Evolutionary conservation across 108 stramenopile species (phyloP), one percentile per base, ranked within the genome.

Genomic region (Cyclostephanos invisitatus): DNA sequence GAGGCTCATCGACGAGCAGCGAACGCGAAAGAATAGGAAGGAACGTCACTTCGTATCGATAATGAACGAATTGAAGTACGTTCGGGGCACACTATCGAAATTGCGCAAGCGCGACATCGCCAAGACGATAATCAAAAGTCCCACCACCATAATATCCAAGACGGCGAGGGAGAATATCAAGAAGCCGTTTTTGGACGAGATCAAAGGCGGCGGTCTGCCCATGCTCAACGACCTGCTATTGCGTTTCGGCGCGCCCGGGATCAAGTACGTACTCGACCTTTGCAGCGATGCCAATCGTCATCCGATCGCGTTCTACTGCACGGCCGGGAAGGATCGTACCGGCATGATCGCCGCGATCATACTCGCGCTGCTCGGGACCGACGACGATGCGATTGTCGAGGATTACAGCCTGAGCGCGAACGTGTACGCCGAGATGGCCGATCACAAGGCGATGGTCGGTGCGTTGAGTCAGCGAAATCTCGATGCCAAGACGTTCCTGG

Each of bases 1-100:
- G 2, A 80, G 69, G 57, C 57, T 80, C 11, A 24, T 80, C 51
- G 55, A 80, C 36, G 78, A 68, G 20, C 73, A 62, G 48, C 42
- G 67, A 4, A 44, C 72, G 36, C 61, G 78, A 28, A 49, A 53
- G n/a, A 74, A 77, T 54, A 81, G 95, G 24, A 93, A 91, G 61
- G 95, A 96, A 73, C 83, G 95, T n/a, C 91, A 93, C 73, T 96
- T 96, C 76, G 95, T 96, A 0, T 87, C 87, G 20, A 68, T 96
- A 37, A 96, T 96, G 95, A 93, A 96, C 61, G 95, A 96, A 69
- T 81, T 91, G 61, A 96, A 96, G 72, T 96, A 96, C 60, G 92
- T 93, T 18, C 75, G 83, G 21, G 95, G 95, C 9, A 96, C 95
- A 15, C 62, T 94, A 35, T 78, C 84, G 47, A 90, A 89, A 55